A percentile compares a stretch with the other conserved stretches of the same genome.
Evolutionary conservation across 192 early-diverging fungal genomes (phyloP).

Genomic region (Piromyces finnis): DNA sequence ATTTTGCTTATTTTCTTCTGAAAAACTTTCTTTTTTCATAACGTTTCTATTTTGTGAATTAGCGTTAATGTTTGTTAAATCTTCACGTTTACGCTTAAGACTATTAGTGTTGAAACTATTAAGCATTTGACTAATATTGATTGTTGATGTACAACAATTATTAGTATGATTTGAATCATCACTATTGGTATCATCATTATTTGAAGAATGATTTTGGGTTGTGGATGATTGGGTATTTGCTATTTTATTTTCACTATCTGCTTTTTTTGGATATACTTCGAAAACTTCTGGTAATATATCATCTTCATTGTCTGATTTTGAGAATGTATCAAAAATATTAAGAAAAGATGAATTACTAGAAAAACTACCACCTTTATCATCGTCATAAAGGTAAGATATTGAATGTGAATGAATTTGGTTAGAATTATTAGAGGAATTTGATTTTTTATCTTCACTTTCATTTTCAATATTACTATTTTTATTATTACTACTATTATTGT

Average conservation of each 20-base stretch:
- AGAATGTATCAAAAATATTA: neutral
- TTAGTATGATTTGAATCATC: neutral
- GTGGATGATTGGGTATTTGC: too few relatives aligned
- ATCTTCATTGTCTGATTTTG: neutral
- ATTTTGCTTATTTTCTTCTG: neutral
- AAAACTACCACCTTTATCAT: neutral
- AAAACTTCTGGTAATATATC: neutral
- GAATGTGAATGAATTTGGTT: neutral
- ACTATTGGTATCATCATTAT: neutral
- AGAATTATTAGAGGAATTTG: neutral
- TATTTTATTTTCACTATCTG: too few relatives aligned
- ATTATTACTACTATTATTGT: too few relatives aligned
- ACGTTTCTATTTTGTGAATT: too few relatives aligned
- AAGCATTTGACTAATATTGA: neutral
- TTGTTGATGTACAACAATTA: neutral
- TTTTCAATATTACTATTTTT: neutral
- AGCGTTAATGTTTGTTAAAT: too few relatives aligned
- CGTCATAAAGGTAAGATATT: neutral
- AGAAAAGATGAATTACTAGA: neutral
- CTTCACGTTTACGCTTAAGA: too few relatives aligned
- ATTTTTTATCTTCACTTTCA: neutral
- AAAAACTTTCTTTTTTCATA: too few relatives aligned
- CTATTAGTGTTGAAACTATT: too few relatives aligned
- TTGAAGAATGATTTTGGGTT: too few relatives aligned
- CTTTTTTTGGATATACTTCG: neutral